phyloP scores from a whole-genome alignment of 23 red algal species.

The Gracilaria gracilis region DNA sequence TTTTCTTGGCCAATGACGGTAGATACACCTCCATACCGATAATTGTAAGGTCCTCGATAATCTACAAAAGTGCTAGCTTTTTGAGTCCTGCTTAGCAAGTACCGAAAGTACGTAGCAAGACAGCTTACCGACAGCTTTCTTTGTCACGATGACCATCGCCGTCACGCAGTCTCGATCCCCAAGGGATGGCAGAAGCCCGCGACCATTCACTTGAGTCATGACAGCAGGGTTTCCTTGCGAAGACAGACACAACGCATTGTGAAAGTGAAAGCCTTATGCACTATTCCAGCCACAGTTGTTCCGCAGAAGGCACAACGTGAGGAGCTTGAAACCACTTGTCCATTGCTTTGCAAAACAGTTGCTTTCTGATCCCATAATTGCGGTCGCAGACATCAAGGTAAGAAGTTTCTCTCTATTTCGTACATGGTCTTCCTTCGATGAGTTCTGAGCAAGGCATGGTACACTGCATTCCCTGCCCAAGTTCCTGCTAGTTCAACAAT shows the following conservation, averaged over 20 bases:
- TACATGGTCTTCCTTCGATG: conserved; percentile 11
- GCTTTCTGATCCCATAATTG: background rate
- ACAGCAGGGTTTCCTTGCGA: background rate
- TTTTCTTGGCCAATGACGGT: too few relatives aligned
- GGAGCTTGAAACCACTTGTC: background rate
- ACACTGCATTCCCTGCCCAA: conserved; percentile 4
- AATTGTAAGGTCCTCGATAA: background rate
- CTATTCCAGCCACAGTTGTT: too few relatives aligned
- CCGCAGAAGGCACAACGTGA: background rate
- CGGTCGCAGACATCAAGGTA: background rate
- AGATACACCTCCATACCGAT: background rate
- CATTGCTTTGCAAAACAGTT: background rate
- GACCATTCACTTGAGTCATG: background rate
- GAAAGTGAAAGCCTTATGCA: too few relatives aligned
- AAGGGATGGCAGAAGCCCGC: background rate
- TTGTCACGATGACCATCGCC: background rate
- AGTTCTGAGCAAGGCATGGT: background rate
- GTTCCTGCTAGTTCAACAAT: conserved; percentile 1
- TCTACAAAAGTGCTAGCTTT: background rate
- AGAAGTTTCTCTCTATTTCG: background rate
- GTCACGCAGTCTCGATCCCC: background rate
- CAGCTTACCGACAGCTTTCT: background rate
- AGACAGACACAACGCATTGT: background rate
- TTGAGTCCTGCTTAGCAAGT: background rate
- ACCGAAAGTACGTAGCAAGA: background rate